Conservation (phyloP, 1,284 basidiomycete genomes). For the Pterula multifida region DNA sequence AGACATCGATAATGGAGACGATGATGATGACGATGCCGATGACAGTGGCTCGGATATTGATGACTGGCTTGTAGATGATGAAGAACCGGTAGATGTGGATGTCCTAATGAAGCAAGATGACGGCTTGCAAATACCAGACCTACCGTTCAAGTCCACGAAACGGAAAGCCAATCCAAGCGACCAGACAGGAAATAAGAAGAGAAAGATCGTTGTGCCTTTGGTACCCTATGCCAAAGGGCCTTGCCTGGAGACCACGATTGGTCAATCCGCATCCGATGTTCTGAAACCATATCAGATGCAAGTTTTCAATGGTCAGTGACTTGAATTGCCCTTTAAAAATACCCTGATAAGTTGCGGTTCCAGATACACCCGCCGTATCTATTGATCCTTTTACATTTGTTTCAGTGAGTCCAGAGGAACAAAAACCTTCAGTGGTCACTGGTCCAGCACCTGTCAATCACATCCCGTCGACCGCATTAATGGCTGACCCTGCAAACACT, state of each 20-base stretch:
- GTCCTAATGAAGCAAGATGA: constrained; percentile 28
- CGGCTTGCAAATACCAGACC: constrained; percentile 26
- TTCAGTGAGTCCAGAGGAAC: constrained; percentile 25
- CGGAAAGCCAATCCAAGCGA: constrained; percentile 39
- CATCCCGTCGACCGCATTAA: neutral
- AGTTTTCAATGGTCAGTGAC: constrained; percentile 60
- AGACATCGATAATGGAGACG: constrained; percentile 56
- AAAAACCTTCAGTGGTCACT: constrained; percentile 9
- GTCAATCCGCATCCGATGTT: constrained; percentile 46
- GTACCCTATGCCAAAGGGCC: constrained; percentile 72
- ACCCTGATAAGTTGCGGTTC: neutral
- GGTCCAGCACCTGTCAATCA: neutral
- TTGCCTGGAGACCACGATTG: constrained; percentile 55
- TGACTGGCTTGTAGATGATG: constrained; percentile 70
- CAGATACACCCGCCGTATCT: constrained; percentile 55
- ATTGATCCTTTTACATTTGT: constrained; percentile 72
- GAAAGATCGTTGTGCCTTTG: constrained; percentile 63
- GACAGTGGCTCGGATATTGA: constrained; percentile 62
- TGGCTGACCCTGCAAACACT: too few species aligned
- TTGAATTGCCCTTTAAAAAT: constrained; percentile 1
- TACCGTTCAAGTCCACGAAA: constrained; percentile 28
- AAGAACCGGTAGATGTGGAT: constrained; percentile 39
- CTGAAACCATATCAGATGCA: constrained; percentile 64
- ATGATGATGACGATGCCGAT: constrained; percentile 48
- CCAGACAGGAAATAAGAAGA: constrained; percentile 38